Percentiles rank a stretch among this genome's conserved stretches.
Conservation (phyloP, 306 rosid genomes). For the Rosa persica region DNA sequence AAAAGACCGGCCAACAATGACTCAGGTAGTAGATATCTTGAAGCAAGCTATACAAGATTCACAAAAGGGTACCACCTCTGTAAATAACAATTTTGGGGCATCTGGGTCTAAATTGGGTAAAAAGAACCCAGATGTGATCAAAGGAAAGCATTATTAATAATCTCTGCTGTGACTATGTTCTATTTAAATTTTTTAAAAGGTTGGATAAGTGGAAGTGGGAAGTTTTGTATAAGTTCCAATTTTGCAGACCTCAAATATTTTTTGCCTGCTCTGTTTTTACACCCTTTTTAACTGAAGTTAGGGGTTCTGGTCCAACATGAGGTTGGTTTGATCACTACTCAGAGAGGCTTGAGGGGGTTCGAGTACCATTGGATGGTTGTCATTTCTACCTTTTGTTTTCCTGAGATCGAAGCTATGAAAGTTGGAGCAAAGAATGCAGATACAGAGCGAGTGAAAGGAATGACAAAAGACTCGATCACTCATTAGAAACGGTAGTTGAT, state of each 20-base stretch:
- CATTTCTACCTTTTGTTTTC: not conserved
- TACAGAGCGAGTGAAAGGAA: not conserved
- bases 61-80: conserved; percentile 31
- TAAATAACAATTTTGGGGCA: conserved; percentile 26
- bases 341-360: not conserved
- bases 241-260: not conserved
- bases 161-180: not conserved
- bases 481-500: too few relatives aligned
- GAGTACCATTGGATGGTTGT: not conserved
- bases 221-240: not conserved
- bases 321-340: not conserved
- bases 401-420: not conserved
- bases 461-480: too few relatives aligned
- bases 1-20: conserved; percentile 78
- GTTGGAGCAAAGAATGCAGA: too few relatives aligned
- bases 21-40: conserved; percentile 57
- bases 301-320: not conserved
- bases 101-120: conserved; percentile 37
- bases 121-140: conserved; percentile 26
- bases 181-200: not conserved
- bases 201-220: not conserved
- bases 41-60: conserved; percentile 64
- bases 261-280: not conserved
- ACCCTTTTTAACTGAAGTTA: not conserved
- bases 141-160: not conserved